These are phyloP conservation scores for Colletotrichum sp. DNA, from an alignment of 2,329 filamentous ascomycete species.

Conservation along the genomic window DNA sequence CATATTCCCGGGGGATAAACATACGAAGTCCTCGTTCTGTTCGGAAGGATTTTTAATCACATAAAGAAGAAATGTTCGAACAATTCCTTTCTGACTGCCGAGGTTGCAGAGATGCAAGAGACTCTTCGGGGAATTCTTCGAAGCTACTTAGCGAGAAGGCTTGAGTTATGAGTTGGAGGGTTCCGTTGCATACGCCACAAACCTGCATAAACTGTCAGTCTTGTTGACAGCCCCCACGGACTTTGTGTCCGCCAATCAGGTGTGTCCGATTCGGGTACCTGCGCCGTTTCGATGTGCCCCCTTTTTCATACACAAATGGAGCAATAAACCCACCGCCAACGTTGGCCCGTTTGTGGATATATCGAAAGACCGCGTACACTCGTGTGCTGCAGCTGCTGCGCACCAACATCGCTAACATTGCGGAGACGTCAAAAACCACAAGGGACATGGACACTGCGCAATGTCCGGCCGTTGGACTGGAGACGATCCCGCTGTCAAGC, in stretches of 20 bases:
- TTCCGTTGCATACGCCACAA: background rate
- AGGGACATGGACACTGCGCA: background rate
- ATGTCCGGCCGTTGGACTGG: background rate
- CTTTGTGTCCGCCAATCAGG: background rate
- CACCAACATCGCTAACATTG: background rate
- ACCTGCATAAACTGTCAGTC: background rate
- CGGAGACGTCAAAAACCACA: background rate
- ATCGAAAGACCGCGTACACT: background rate
- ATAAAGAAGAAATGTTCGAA: background rate
- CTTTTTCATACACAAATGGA: background rate
- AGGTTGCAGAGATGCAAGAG: background rate
- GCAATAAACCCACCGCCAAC: background rate
- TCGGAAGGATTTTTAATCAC: background rate
- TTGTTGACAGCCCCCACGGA: background rate
- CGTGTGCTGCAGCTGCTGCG: background rate
- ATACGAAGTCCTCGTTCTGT: background rate
- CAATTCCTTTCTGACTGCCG: background rate
- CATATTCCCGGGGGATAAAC: background rate
- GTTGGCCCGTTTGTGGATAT: conserved; percentile 16
- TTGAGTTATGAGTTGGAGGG: background rate
- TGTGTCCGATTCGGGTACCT: background rate
- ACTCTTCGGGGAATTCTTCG: background rate
- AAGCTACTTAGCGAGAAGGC: background rate
- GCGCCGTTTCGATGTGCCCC: background rate
- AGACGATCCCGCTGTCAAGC: background rate